Conservation (phyloP, 805 yeast genomes). For the Tetrapisispora namnaoensis region DNA sequence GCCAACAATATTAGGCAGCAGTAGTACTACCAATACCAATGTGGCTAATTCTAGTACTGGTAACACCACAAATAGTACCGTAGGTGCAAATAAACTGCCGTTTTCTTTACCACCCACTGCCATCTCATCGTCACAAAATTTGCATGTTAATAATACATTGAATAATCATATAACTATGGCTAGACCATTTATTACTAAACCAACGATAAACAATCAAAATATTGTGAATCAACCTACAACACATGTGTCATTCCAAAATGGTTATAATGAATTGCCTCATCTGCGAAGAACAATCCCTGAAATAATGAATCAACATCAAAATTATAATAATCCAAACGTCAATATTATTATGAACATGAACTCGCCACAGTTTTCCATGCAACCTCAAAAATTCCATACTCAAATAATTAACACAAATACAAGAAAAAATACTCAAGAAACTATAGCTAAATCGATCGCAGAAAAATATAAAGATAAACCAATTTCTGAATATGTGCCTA, state of each 20-base stretch:
- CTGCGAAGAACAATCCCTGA: conserved; percentile 1
- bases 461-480: conserved; percentile 29
- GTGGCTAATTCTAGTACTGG: neutral
- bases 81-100: neutral
- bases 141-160: neutral
- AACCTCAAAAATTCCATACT: neutral
- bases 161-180: neutral
- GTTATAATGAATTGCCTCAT: neutral
- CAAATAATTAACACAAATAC: neutral
- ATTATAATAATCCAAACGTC: neutral
- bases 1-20: neutral
- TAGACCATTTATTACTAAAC: neutral
- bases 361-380: neutral
- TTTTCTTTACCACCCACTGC: neutral
- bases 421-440: conserved; percentile 20
- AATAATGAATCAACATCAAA: neutral
- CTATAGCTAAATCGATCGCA: conserved; percentile 25
- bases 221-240: neutral
- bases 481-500: conserved; percentile 35
- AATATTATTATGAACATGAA: neutral
- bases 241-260: neutral
- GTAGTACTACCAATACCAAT: neutral
- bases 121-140: neutral
- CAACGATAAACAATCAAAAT: neutral
- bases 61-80: neutral